phyloP scores from a whole-genome alignment of 2,329 filamentous ascomycete species.

The Fonsecaea multimorphosa region DNA sequence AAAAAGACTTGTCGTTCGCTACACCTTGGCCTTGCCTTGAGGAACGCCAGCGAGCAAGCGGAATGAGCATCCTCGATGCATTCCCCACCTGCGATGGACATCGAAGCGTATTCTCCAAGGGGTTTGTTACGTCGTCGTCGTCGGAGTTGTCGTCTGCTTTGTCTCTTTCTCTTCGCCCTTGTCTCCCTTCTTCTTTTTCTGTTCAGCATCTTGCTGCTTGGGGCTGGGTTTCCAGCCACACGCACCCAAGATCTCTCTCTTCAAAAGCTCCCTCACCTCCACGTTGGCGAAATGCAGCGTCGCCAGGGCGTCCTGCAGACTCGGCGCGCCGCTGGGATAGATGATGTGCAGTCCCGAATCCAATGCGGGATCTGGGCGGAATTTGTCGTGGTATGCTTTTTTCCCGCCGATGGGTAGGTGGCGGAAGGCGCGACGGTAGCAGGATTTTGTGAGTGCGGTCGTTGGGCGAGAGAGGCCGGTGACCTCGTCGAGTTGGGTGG shows the following conservation, averaged over 20 bases:
- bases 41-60: too few relatives aligned
- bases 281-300: constrained; percentile 51
- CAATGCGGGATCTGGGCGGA: constrained; percentile 44
- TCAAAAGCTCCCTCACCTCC: constrained; percentile 41
- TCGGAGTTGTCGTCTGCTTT: background rate
- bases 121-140: background rate
- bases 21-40: too few relatives aligned
- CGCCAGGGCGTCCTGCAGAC: constrained; percentile 44
- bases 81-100: background rate
- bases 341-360: constrained; percentile 46
- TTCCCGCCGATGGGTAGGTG: constrained; percentile 48
- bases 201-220: background rate
- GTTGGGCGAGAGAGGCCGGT: constrained; percentile 43
- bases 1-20: too few relatives aligned
- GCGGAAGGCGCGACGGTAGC: constrained; percentile 45
- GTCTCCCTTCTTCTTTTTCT: background rate
- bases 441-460: constrained; percentile 41
- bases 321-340: constrained; percentile 45
- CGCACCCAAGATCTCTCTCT: constrained; percentile 10
- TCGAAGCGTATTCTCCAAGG: background rate
- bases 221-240: constrained; percentile 12
- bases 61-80: too few relatives aligned
- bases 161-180: background rate
- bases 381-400: constrained; percentile 51
- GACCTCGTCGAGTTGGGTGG: constrained; percentile 44